These are phyloP conservation scores for Inga leiocalycina DNA, from an alignment of 306 rosid species.

Conservation along the genomic window DNA sequence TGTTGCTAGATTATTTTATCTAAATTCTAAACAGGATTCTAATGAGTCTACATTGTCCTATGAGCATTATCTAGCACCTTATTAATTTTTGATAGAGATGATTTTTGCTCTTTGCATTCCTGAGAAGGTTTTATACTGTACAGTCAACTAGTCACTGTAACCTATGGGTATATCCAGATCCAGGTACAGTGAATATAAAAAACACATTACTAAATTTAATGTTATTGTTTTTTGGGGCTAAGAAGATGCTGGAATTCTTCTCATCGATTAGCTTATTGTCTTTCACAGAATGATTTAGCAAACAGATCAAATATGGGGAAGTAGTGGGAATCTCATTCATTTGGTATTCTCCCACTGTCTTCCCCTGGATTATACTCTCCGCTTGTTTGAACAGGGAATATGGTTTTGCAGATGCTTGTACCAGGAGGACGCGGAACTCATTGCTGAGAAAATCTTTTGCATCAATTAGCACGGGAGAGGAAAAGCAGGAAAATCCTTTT, in stretches of 20 bases:
- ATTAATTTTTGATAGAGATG: neutral
- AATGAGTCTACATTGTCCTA: neutral
- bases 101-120: neutral
- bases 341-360: conserved; percentile 28
- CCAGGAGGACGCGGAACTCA: conserved; percentile 45
- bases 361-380: conserved; percentile 25
- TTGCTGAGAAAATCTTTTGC: conserved; percentile 68
- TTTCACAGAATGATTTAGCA: conserved; percentile 21
- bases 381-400: conserved; percentile 40
- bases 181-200: neutral
- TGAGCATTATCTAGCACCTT: neutral
- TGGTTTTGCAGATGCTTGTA: conserved; percentile 66
- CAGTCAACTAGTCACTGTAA: neutral
- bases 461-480: conserved; percentile 64
- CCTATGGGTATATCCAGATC: neutral
- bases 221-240: neutral
- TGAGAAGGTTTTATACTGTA: conserved; percentile 10
- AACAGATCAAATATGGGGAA: conserved; percentile 4
- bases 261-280: conserved; percentile 12
- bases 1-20: neutral
- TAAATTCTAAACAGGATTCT: neutral
- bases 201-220: neutral
- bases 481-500: conserved; percentile 79
- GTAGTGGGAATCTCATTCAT: conserved; percentile 13
- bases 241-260: conserved; percentile 7